Evolutionary conservation across 179 eudicot species (phyloP), one percentile per base, ranked within the genome.

Genomic region (Silene noctiflora): DNA sequence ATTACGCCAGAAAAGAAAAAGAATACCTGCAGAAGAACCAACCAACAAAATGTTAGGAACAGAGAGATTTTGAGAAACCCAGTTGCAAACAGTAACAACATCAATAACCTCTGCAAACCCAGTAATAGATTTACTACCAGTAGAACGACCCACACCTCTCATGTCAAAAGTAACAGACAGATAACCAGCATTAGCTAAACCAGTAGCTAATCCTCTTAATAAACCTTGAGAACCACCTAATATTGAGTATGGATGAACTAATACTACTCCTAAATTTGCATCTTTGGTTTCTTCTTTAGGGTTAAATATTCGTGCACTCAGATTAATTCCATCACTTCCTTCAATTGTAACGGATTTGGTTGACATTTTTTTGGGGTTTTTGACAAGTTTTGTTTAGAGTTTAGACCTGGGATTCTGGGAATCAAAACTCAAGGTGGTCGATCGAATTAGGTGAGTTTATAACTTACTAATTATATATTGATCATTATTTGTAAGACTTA

Each of bases 191-290:
- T 85, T 73, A 63, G 88, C 83, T 59, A 85, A 79, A 55, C 83
- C 86, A 74, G 22, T 63, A 53, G 88, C 88, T 12, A 85, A 83
- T 1, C 88, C 88, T 19, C 84, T 83, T 69, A 85, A 81, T n/a
- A 85, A 73, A 29, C 78, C 84, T 66, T 94, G 97, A 62, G 91
- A 89, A 46, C 98, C 97, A 6, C 97, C 98, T 53, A 94, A 76
- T 6, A 94, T 80, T 11, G 98, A 92, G 74, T 90, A 92, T 0
- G 97, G 97, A 80, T 94, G 98, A 19, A 92, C 92, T 67, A 90
- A 71, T 22, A 92, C 82, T 6, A 85, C 77, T 14, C 81, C 96
- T 13, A 87, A 27, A 10, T 74, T 63, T 20, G 67, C 66, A 67
- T 83, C 81, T 73, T 82, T 81, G 12, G 17, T 77, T 73, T 79